Base-by-base conservation (phyloP, 768 basidiomycete genomes). In the Lentinula boryana region DNA sequence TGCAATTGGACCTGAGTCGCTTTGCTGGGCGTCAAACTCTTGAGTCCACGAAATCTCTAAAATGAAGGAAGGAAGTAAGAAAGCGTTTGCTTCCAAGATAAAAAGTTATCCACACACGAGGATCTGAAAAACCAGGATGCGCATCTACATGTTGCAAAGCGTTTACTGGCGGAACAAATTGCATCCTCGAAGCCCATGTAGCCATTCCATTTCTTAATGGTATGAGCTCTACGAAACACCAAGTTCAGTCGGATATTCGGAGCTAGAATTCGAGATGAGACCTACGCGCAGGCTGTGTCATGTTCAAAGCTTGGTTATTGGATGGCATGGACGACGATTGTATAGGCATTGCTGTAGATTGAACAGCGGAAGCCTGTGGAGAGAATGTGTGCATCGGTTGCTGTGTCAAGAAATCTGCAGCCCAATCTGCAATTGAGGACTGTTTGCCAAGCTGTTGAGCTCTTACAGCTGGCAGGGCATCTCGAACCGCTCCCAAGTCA, bases 11-110 rank as follows among this genome's bases (percentile, higher is more conserved):
- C 67, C 41, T 0, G 71, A 63, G 12, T 71, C 67, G 7, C 79
- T 62, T 35, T 74, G 68, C 18, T 75, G 72, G 62, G 86, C 86
- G 64, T 83, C 85, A 3, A 89, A 89, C 64, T 83, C 87, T 58
- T 78, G 79, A 62, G 89, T 86, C 88, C 88, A 89, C 36, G 67
- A 70, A 2, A 58, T 58, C 23, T 66, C 71, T 73, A 40, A 32
- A 21, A 7, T 12, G 7, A 33, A 10, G 18, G 15, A 27, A 12
- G 31, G 27, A 38, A 35, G 32, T 27, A 15, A 27, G 35, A 40
- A n/a, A 33, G 4, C 3, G 4, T 7, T 7, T 21, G 8, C 16
- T 9, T 23, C 18, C 5, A 31, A 7, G 10, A 44, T 23, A 31
- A 12, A 41, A 23, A 7, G 40, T 56, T 21, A 15, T 27, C 43